Percentiles rank a stretch among this genome's conserved stretches.
Conservation (phyloP, 1,139 yeast species). For the Candida glucosophila region DNA sequence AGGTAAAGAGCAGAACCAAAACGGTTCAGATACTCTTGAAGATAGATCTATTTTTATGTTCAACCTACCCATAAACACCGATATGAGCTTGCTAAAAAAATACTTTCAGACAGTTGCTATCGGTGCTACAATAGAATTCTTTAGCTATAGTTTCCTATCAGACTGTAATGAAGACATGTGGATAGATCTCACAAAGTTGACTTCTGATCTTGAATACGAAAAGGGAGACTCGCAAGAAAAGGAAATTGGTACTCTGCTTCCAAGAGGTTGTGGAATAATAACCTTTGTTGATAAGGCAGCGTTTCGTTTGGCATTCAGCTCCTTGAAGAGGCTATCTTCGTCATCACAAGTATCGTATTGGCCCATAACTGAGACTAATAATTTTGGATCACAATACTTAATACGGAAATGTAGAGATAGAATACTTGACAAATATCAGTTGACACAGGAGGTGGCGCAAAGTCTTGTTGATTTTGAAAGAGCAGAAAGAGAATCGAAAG, state of each 20-base stretch:
- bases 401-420: conserved; percentile 18
- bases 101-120: conserved; percentile 53
- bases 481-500: conserved; percentile 59
- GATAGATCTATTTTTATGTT: conserved; percentile 58
- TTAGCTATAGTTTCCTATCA: conserved; percentile 26
- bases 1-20: conserved; percentile 9
- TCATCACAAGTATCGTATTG: conserved; percentile 17
- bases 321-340: conserved; percentile 43
- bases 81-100: conserved; percentile 42
- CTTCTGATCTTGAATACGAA: conserved; percentile 46
- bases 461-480: conserved; percentile 61
- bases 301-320: conserved; percentile 53
- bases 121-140: conserved; percentile 52
- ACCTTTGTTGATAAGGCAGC: conserved; percentile 73
- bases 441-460: conserved; percentile 45
- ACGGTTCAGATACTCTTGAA: conserved; percentile 46
- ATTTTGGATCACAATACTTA: conserved; percentile 22
- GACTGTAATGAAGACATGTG: conserved; percentile 42
- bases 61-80: conserved; percentile 64
- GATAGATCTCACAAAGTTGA: conserved; percentile 50
- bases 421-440: conserved; percentile 35
- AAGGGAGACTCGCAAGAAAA: conserved; percentile 30
- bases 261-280: conserved; percentile 66
- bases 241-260: conserved; percentile 55
- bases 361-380: conserved; percentile 17